Evolutionary conservation across 1,139 yeast species (phyloP), one percentile per base, ranked within the genome.

Genomic region (Arxiozyma bovina): DNA sequence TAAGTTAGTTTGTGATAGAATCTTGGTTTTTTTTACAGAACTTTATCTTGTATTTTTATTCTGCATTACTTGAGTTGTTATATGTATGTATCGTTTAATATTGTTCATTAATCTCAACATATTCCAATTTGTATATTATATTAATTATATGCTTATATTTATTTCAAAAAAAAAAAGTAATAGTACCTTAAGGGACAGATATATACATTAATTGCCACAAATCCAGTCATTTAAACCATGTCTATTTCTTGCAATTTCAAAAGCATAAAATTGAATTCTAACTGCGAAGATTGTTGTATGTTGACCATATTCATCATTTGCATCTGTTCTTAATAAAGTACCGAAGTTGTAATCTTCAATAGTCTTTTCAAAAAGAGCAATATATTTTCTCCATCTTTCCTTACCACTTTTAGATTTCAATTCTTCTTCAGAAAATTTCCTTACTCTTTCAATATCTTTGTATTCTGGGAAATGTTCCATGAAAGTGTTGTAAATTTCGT

Each of bases 341-440:
- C 99, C 99, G 68, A 94, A 93, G 74, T 94, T 94, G 75, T 80
- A 94, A 72, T 94, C 99, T 60, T 87, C 95, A 58, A 86, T 71
- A 56, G 70, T 74, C 57, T 84, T 81, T 66, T 90, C 94, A 74
- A 89, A 94, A 60, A 80, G 77, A 68, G 85, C 88, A 75, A 94
- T 83, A 71, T 85, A 94, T 34, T 73, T 74, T 78, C 98, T 87
- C 99, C 99, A 94, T 73, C 81, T 83, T 61, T 80, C 86, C 74
- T 93, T 94, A 60, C 96, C 96, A 34, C 70, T 75, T 44, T 80
- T 77, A 50, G 85, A 80, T 73, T 94, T 94, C 85, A 94, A 82
- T 56, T 82, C 88, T 45, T 82, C 85, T 73, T 94, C 99, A 57
- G 74, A 72, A 55, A 93, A 77, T 50, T 70, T 73, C 55, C 77